Evolutionary conservation across 1,284 basidiomycete species (phyloP), one percentile per base, ranked within the genome.

Genomic region (Coniophora puteana): DNA sequence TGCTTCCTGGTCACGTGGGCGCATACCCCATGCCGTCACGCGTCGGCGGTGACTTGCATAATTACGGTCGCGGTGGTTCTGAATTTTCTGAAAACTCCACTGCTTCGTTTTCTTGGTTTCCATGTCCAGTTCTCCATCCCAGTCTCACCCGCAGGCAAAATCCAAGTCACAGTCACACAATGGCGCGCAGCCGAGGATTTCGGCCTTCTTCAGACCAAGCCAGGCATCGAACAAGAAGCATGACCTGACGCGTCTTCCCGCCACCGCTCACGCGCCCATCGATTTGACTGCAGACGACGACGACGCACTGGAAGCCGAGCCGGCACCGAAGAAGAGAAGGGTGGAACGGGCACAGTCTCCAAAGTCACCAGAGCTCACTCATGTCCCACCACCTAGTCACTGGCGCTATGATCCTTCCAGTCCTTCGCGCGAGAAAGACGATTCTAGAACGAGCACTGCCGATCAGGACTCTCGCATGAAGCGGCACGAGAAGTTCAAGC

Each of bases 161-260:
- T 31, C 29, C n/a, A n/a, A n/a, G 20, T 14, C 14, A 31, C 7
- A 14, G 7, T 31, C 29, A 31, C 14, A n/a, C 20, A n/a, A 8
- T 31, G 7, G 14, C 13, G 45, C 38, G 23, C 77, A 79, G 43
- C 51, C 72, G 3, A 69, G 62, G 1, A 72, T 84, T 34, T 83
- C 80, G 5, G 61, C 70, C 1, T 85, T 72, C 61, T 85, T 86
- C 52, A n/a, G n/a, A n/a, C n/a, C n/a, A n/a, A 58, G 68, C 5
- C 57, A 65, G 40, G 40, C 41, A 13, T 40, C 63, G 24, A 53
- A 57, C 27, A 61, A 55, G 47, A 45, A 58, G 30, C n/a, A n/a
- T n/a, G n/a, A n/a, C n/a, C n/a, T n/a, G n/a, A n/a, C n/a, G n/a
- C 59, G 69, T 25, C 44, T 32, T 31, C 36, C 23, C 21, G 14